Base-by-base conservation (phyloP, 768 basidiomycete genomes). In the Antrodiella citrinella region DNA sequence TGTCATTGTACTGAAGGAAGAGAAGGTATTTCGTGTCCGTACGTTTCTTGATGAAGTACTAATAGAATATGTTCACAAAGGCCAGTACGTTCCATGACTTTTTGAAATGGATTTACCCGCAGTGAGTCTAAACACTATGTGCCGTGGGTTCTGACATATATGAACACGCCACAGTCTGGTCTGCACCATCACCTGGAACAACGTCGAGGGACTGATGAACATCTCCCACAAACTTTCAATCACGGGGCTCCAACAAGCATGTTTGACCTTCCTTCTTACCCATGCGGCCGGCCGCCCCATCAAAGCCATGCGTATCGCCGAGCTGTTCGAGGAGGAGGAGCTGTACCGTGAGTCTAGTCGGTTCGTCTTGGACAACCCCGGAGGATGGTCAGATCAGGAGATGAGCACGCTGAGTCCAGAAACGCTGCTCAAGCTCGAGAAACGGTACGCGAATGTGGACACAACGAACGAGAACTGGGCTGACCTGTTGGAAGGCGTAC, bases 171-270 rank as follows among this genome's bases (percentile, higher is more conserved):
- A 23, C 58, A 89, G 86, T 55, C 73, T 94, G 49, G 87, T 92
- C 55, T 95, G 92, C 68, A 89, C 89, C 7, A 92, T 95, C 48
- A 86, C 90, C 0, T 97, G 93, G 91, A 88, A 90, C 58, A 96
- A 96, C 64, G 94, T 91, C 22, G 91, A 91, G 58, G 84, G 85
- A 38, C 76, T 91, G 39, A 86, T 93, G 81, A 90, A 93, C 60
- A 85, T 95, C 19, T 83, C 91, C 2, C 82, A 89, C 66, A 94
- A 92, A 62, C 81, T 95, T 49, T 87, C 86, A 54, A 87, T 90
- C 3, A 83, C 88, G 1, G 71, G 86, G 2, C 73, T 96, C 38
- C 87, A 91, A 61, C 77, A 77, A 40, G 82, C 89, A 60, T 95
- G 91, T 65, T 76, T 89, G 24, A 81, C 79, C 2, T 97, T 96